phyloP scores from a whole-genome alignment of 2,329 filamentous ascomycete genomes.

The Penicillium rolfsii region DNA sequence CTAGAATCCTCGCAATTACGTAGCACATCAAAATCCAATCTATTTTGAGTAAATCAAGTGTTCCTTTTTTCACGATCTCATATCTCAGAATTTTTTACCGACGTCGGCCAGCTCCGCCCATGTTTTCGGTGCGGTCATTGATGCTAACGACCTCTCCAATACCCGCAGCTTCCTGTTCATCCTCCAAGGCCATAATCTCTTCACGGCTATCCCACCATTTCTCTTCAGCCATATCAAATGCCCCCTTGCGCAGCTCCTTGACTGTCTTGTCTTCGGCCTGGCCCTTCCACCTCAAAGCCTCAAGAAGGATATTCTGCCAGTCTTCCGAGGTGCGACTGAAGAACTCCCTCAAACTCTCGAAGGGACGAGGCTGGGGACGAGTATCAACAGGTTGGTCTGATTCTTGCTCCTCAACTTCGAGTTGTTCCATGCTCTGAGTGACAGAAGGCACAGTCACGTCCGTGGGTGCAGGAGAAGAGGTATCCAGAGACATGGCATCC shows the following conservation, averaged over 20 bases:
- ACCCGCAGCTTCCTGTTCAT: conserved; percentile 92
- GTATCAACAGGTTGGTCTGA: conserved; percentile 59
- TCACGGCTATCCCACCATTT: conserved; percentile 99
- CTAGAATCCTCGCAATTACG: background rate
- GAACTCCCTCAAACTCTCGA: conserved; percentile 89
- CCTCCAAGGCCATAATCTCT: conserved; percentile 86
- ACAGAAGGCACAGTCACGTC: conserved; percentile 43
- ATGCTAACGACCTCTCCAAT: conserved; percentile 93
- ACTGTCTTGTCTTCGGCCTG: conserved; percentile 62
- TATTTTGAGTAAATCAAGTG: background rate
- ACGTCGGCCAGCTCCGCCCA: conserved; percentile 52
- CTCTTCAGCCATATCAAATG: conserved; percentile 88
- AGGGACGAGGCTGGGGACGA: conserved; percentile 76
- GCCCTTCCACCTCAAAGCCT: conserved; percentile 69
- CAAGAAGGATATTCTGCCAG: conserved; percentile 88
- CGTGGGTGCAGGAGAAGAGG: conserved; percentile 41
- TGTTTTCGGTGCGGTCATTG: conserved; percentile 67
- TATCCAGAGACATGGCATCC: conserved; percentile 51
- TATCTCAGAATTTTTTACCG: conserved; percentile 33
- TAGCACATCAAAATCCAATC: background rate
- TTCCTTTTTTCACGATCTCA: background rate
- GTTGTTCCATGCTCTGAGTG: conserved; percentile 42
- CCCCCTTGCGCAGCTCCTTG: conserved; percentile 91
- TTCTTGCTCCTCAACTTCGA: conserved; percentile 45
- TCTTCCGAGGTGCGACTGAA: conserved; percentile 83